Evolutionary conservation across 1,139 yeast species (phyloP).

Genomic region (Williopsis jadinii): DNA sequence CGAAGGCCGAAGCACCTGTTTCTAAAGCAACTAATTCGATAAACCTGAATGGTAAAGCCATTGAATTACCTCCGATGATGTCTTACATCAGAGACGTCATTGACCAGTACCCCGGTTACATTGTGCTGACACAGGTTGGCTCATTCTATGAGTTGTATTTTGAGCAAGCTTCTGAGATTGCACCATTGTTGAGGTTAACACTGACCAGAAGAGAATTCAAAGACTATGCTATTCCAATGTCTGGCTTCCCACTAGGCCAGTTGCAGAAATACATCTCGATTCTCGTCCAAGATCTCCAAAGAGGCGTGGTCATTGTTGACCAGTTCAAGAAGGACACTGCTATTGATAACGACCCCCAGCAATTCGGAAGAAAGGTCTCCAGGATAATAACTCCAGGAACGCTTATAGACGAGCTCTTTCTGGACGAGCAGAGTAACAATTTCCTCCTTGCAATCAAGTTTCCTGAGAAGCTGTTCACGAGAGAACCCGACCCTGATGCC

Average conservation of each 20-base stretch:
- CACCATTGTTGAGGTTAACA: constrained; percentile 61
- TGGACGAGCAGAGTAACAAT: constrained; percentile 67
- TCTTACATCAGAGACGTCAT: constrained; percentile 33
- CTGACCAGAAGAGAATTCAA: constrained; percentile 42
- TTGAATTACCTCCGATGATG: constrained; percentile 17
- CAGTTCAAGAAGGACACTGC: constrained; percentile 35
- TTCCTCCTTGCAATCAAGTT: constrained; percentile 60
- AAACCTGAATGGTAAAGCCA: constrained; percentile 1
- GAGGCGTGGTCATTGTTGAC: constrained; percentile 75
- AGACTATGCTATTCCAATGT: constrained; percentile 61
- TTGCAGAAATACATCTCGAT: constrained; percentile 67
- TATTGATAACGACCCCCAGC: constrained; percentile 26
- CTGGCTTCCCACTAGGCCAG: constrained; percentile 80
- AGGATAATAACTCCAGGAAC: constrained; percentile 92
- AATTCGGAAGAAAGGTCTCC: constrained; percentile 49
- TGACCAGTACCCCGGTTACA: constrained; percentile 53
- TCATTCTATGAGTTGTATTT: constrained; percentile 86
- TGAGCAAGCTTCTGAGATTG: constrained; percentile 75
- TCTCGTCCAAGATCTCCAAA: constrained; percentile 61
- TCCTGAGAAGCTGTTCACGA: constrained; percentile 39
- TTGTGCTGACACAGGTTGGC: constrained; percentile 83
- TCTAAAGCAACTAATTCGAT: no score
- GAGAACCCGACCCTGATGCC: constrained; percentile 39
- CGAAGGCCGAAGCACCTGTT: not conserved
- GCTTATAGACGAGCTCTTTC: constrained; percentile 75